Evolutionary conservation across 2,329 filamentous ascomycete species (phyloP).

Genomic region (Dactylella cylindrospora): DNA sequence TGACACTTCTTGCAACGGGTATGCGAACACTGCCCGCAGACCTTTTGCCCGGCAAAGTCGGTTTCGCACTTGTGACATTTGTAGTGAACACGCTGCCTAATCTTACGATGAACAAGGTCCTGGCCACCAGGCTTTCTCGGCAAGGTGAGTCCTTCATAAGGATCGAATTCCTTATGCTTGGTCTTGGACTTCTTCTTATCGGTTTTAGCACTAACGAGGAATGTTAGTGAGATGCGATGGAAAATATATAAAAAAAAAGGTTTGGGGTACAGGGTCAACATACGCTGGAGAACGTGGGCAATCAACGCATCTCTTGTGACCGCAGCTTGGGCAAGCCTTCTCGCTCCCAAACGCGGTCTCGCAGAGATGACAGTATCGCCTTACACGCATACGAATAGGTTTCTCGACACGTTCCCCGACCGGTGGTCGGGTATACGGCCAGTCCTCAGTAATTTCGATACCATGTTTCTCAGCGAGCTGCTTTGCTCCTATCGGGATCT

Average conservation of each 20-base stretch:
- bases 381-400: slow-evolving; percentile 74
- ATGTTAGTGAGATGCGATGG: not conserved
- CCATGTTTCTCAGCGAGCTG: slow-evolving; percentile 52
- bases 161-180: slow-evolving; percentile 52
- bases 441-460: slow-evolving; percentile 51
- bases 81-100: slow-evolving; percentile 71
- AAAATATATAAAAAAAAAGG: not conserved
- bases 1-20: slow-evolving; percentile 77
- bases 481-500: slow-evolving; percentile 49
- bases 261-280: slow-evolving; percentile 2
- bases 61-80: slow-evolving; percentile 73
- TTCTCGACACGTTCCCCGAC: slow-evolving; percentile 65
- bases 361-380: slow-evolving; percentile 79
- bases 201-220: slow-evolving; percentile 47
- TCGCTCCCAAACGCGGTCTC: slow-evolving; percentile 70
- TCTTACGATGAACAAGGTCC: slow-evolving; percentile 70
- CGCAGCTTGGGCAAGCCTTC: slow-evolving; percentile 73
- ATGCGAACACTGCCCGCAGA: slow-evolving; percentile 71
- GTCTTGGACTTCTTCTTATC: slow-evolving; percentile 61
- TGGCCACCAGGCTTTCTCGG: slow-evolving; percentile 68
- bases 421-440: slow-evolving; percentile 50
- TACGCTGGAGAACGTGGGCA: slow-evolving; percentile 69
- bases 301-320: slow-evolving; percentile 76
- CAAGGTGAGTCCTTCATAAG: slow-evolving; percentile 57
- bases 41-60: slow-evolving; percentile 63